Percentiles rank a stretch among this genome's conserved stretches.
phyloP scores from a whole-genome alignment of 2,329 filamentous ascomycete species.

The Aspergillus bombycis region DNA sequence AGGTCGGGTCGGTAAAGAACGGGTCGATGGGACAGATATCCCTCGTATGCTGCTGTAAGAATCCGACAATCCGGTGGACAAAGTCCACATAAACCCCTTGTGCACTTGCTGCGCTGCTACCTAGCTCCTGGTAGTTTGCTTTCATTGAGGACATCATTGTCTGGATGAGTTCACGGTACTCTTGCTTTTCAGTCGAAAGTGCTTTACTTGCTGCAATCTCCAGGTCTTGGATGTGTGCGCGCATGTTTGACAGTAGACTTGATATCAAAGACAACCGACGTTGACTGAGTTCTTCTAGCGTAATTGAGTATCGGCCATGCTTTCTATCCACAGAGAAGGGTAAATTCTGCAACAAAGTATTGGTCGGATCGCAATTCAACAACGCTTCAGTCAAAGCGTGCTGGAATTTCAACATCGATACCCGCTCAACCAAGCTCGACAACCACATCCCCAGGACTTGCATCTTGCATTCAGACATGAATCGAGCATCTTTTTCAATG shows the following conservation, averaged over 20 bases:
- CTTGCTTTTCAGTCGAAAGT: constrained; percentile 41
- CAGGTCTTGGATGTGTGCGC: constrained; percentile 48
- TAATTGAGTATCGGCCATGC: constrained; percentile 50
- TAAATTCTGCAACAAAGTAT: constrained; percentile 59
- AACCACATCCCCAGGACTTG: constrained; percentile 60
- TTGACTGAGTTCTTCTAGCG: constrained; percentile 55
- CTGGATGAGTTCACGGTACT: constrained; percentile 56
- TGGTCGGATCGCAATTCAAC: constrained; percentile 49
- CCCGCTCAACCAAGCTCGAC: constrained; percentile 60
- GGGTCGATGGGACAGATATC: constrained; percentile 58
- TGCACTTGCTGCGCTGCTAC: constrained; percentile 33
- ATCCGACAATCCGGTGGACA: constrained; percentile 62
- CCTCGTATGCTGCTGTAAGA: constrained; percentile 63
- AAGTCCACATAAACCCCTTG: constrained; percentile 63
- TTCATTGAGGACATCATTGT: constrained; percentile 65
- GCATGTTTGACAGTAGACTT: constrained; percentile 62
- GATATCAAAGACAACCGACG: constrained; percentile 61
- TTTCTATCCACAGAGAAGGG: constrained; percentile 54
- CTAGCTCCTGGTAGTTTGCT: constrained; percentile 60
- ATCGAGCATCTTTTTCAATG: constrained; percentile 45
- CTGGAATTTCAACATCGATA: constrained; percentile 64
- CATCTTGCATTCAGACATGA: constrained; percentile 49
- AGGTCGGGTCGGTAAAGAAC: constrained; percentile 63
- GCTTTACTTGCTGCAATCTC: constrained; percentile 36
- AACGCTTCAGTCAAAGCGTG: constrained; percentile 59